phyloP scores from a whole-genome alignment of 192 early-diverging fungal species.

The Coemansia sp. region DNA sequence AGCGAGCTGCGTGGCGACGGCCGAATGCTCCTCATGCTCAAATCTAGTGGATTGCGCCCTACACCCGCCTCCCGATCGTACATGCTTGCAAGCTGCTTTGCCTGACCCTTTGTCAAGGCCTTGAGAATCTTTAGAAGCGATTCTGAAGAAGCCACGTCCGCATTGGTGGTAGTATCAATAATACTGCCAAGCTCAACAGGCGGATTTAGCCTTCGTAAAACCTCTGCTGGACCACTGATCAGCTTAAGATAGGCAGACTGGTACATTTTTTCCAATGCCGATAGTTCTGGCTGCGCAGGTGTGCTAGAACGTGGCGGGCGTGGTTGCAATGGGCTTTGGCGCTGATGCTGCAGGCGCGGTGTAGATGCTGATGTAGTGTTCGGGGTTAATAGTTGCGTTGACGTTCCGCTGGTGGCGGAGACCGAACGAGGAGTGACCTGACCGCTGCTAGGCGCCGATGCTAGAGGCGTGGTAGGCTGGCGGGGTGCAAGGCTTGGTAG shows the following conservation, averaged over 20 bases:
- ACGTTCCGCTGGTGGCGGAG: not conserved
- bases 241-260: slow-evolving; percentile 47
- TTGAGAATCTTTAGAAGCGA: slow-evolving; percentile 37
- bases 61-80: slow-evolving; percentile 21
- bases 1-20: slow-evolving; percentile 14
- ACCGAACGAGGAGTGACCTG: slow-evolving; percentile 2
- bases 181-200: slow-evolving; percentile 37
- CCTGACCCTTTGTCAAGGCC: slow-evolving; percentile 44
- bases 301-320: not conserved
- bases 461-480: not conserved
- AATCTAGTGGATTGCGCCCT: slow-evolving; percentile 4
- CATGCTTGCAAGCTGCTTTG: slow-evolving; percentile 46
- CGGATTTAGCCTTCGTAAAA: slow-evolving; percentile 33
- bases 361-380: not conserved
- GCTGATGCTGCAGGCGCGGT: not conserved
- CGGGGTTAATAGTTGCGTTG: not conserved
- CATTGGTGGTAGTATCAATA: not conserved
- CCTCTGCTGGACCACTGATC: slow-evolving; percentile 31
- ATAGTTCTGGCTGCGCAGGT: slow-evolving; percentile 5
- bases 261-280: slow-evolving; percentile 47
- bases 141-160: slow-evolving; percentile 1
- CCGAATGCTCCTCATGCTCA: slow-evolving; percentile 4
- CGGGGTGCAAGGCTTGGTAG: slow-evolving; percentile 31
- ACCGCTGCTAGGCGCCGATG: not conserved
- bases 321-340: not conserved